These are phyloP conservation scores for Trypanosoma vivax DNA, from an alignment of 208 protist genomes.

Conservation along the genomic window DNA sequence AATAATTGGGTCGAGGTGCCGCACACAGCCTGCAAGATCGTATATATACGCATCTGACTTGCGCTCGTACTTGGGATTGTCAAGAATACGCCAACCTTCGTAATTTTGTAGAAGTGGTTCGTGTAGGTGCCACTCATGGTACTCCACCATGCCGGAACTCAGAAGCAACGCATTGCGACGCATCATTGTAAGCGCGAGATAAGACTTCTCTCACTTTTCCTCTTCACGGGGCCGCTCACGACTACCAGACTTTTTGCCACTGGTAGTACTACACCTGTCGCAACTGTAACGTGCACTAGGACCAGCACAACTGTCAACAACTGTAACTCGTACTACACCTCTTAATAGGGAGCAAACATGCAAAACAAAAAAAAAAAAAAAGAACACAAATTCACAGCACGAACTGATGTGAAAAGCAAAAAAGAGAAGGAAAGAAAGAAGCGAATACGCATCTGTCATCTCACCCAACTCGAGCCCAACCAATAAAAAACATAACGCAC, in stretches of 20 bases:
- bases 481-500: no score
- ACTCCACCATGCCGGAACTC: conserved; percentile 83
- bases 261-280: no score
- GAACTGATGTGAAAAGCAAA: no score
- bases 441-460: neutral
- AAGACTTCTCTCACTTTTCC: neutral
- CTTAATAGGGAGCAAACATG: neutral
- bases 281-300: no score
- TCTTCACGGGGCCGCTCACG: neutral
- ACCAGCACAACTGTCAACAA: no score
- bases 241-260: no score
- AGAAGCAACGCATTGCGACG: conserved; percentile 61
- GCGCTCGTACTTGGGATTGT: conserved; percentile 81
- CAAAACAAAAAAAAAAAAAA: neutral
- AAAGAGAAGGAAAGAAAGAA: neutral
- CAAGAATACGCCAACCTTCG: conserved; percentile 89
- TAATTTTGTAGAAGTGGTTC: conserved; percentile 88
- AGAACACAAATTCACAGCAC: neutral
- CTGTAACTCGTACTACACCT: no score
- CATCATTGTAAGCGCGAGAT: conserved; percentile 41
- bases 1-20: conserved; percentile 88
- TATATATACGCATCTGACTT: conserved; percentile 78
- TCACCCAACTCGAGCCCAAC: neutral
- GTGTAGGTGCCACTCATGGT: conserved; percentile 89
- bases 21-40: conserved; percentile 73